Percentiles rank a stretch among this genome's conserved stretches.
Conservation (phyloP, 148 eudicot species). For the Tetragonia tetragonoides region DNA sequence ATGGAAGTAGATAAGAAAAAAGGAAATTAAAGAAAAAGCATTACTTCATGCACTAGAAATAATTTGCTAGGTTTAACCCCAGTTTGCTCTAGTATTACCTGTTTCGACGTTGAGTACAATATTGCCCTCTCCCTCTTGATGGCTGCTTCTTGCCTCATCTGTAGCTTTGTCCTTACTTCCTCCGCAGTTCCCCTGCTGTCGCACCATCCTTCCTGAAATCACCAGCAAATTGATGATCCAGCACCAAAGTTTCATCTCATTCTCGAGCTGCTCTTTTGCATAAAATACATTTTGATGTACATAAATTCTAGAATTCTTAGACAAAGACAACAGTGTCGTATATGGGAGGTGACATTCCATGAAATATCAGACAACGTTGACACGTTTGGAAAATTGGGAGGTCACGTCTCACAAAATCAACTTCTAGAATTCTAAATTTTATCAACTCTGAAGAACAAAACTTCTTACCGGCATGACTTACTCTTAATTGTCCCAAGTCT, state of each 20-base stretch:
- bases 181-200: constrained; percentile 67
- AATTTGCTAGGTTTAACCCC: not conserved
- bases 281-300: not conserved
- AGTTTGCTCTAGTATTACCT: constrained; percentile 37
- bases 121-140: constrained; percentile 77
- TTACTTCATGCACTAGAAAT: not conserved
- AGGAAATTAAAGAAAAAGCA: not conserved
- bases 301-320: no score
- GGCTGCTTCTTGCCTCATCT: constrained; percentile 79
- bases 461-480: not conserved
- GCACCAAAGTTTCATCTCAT: not conserved
- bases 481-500: not conserved
- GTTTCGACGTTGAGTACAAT: constrained; percentile 52
- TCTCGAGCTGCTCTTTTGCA: not conserved
- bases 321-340: no score
- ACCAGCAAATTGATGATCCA: not conserved
- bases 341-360: no score
- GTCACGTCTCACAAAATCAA: no score
- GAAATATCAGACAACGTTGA: no score
- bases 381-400: no score
- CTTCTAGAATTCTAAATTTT: no score
- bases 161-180: constrained; percentile 67
- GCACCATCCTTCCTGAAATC: constrained; percentile 78
- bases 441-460: not conserved
- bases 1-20: not conserved